Percentiles rank a stretch among this genome's conserved stretches.
Conservation (phyloP, 441 rosid species). For the Brassica hybrid region DNA sequence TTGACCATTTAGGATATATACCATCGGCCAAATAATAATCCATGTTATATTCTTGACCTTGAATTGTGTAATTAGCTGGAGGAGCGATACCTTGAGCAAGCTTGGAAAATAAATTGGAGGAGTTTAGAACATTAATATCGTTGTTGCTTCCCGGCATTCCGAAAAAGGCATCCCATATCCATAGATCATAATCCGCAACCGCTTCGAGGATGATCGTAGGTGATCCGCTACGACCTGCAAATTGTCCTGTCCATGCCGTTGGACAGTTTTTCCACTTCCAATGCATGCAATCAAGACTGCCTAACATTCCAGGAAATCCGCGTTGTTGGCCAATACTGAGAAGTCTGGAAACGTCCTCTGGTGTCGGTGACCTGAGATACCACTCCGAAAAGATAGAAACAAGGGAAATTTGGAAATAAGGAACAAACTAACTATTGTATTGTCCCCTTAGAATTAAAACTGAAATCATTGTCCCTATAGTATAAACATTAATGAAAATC, state of each 20-base stretch:
- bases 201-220: not conserved
- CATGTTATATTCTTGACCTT: not conserved
- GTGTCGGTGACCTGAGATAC: not conserved
- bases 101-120: not conserved
- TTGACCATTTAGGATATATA: no score
- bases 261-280: constrained; percentile 5
- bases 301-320: not conserved
- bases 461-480: no score
- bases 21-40: not conserved
- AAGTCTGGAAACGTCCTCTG: not conserved
- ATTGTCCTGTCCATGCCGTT: not conserved
- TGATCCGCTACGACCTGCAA: not conserved
- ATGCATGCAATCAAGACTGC: constrained; percentile 6
- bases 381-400: not conserved
- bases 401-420: no score
- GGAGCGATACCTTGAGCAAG: not conserved
- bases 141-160: not conserved
- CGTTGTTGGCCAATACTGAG: not conserved
- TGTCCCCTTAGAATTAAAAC: no score
- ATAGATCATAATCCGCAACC: not conserved
- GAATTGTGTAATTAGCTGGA: not conserved
- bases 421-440: no score
- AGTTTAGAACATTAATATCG: not conserved
- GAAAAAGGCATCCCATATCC: not conserved
- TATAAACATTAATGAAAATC: no score